Evolutionary conservation across 2,329 filamentous ascomycete genomes (phyloP).

Genomic region (Clonostachys byssicola): DNA sequence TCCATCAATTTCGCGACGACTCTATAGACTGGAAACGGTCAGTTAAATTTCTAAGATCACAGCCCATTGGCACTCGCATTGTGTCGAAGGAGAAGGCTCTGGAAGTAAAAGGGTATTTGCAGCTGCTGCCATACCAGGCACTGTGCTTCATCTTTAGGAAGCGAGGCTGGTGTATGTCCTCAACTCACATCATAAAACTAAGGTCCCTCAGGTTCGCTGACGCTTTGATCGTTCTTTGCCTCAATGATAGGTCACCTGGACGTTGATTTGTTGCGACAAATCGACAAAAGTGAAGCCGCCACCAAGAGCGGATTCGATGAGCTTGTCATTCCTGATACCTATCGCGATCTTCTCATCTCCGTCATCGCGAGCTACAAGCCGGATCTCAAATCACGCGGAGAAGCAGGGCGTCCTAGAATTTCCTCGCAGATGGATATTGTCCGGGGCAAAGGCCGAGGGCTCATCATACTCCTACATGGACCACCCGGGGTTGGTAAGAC

Average conservation of each 20-base stretch:
- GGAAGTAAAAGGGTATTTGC: background rate
- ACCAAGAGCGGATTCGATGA: background rate
- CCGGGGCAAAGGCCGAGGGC: constrained; percentile 43
- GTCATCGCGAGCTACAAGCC: background rate
- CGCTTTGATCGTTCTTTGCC: background rate
- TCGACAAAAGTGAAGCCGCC: background rate
- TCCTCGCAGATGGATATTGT: constrained; percentile 33
- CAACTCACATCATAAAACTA: background rate
- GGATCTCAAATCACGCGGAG: background rate
- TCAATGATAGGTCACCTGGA: background rate
- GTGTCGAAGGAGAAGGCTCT: no score
- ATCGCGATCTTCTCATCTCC: background rate
- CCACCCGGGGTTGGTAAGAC: constrained; percentile 46
- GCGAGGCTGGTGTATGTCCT: background rate
- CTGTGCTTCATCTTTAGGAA: background rate
- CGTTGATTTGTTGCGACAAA: background rate
- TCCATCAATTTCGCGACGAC: no score
- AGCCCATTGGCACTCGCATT: no score
- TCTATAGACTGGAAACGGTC: no score
- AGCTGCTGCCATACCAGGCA: background rate
- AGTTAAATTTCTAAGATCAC: no score
- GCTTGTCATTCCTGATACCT: background rate
- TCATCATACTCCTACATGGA: constrained; percentile 43
- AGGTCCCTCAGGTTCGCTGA: background rate
- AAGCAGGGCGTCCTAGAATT: background rate